These are phyloP conservation scores for Lipomyces yamanashiensis DNA, from an alignment of 805 yeast genomes.

Conservation along the genomic window DNA sequence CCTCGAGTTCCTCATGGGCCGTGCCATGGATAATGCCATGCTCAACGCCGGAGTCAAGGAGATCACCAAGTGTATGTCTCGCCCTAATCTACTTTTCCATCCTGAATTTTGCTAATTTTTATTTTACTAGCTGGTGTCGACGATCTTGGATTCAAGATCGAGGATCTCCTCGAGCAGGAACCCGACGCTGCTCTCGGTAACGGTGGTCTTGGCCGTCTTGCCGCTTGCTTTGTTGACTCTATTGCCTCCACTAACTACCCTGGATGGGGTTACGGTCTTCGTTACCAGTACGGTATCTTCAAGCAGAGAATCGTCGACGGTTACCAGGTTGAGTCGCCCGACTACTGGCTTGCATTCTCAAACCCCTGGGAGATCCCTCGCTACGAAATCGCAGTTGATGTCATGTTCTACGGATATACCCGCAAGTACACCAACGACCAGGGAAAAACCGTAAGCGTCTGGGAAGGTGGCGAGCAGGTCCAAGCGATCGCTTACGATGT, in stretches of 20 bases:
- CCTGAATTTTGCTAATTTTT: not conserved
- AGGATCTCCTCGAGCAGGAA: constrained; percentile 82
- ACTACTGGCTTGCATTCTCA: constrained; percentile 86
- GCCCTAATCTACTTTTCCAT: not conserved
- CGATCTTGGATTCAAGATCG: constrained; percentile 84
- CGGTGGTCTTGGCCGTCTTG: constrained; percentile 93
- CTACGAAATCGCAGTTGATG: constrained; percentile 83
- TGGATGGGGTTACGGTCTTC: constrained; percentile 95
- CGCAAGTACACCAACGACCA: constrained; percentile 57
- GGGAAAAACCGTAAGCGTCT: constrained; percentile 62
- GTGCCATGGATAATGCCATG: constrained; percentile 92
- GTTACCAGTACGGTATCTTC: constrained; percentile 93
- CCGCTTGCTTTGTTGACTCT: constrained; percentile 92
- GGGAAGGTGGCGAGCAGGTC: constrained; percentile 90
- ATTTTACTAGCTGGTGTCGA: constrained; percentile 51
- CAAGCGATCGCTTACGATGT: constrained; percentile 88
- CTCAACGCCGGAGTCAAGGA: constrained; percentile 76
- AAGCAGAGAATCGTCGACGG: constrained; percentile 89
- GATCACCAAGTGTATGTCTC: constrained; percentile 49
- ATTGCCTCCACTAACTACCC: constrained; percentile 83
- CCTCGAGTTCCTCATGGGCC: constrained; percentile 88
- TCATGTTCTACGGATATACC: constrained; percentile 85
- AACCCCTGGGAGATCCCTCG: constrained; percentile 95
- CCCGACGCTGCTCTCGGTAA: constrained; percentile 95
- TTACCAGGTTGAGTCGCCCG: constrained; percentile 92